A percentile compares a stretch with the other conserved stretches of the same genome.
These are phyloP conservation scores for Cladosporium sp. DNA, from an alignment of 2,329 filamentous ascomycete genomes.

Conservation along the genomic window DNA sequence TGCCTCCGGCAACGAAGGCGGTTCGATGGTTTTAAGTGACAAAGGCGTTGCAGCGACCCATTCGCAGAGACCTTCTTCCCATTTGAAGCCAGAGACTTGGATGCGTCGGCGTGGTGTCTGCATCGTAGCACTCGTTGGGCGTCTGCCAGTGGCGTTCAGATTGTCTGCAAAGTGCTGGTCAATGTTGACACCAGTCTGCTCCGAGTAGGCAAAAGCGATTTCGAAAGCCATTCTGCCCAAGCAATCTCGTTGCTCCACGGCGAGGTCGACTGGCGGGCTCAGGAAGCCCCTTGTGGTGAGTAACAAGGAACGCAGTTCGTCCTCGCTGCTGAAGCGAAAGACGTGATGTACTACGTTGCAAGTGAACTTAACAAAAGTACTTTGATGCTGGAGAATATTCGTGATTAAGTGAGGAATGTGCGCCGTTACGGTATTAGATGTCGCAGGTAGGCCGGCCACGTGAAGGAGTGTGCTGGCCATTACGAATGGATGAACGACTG, in stretches of 20 bases:
- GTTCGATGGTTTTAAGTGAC: conserved; percentile 16
- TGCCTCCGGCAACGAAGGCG: neutral
- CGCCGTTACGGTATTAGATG: neutral
- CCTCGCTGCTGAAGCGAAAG: conserved; percentile 7
- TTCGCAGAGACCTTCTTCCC: conserved; percentile 44
- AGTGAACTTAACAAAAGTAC: conserved; percentile 2
- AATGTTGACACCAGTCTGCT: conserved; percentile 13
- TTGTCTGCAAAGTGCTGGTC: conserved; percentile 11
- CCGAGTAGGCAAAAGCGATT: conserved; percentile 8
- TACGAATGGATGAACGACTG: neutral
- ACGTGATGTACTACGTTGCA: conserved; percentile 2
- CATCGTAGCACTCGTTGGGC: neutral
- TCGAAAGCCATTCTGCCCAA: conserved; percentile 13
- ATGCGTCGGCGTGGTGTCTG: conserved; percentile 14
- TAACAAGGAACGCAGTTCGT: neutral
- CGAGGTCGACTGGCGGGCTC: neutral
- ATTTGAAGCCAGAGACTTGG: conserved; percentile 29
- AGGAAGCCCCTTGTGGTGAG: neutral
- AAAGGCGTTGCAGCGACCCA: conserved; percentile 42
- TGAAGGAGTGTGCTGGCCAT: conserved; percentile 6
- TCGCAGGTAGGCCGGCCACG: neutral
- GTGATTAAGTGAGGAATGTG: neutral
- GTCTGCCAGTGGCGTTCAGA: neutral
- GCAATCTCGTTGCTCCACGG: neutral
- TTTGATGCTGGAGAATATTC: neutral